Percentiles rank a stretch among this genome's conserved stretches.
Evolutionary conservation across 2,329 filamentous ascomycete species (phyloP).

Genomic region (Calonectria hawksworthii): DNA sequence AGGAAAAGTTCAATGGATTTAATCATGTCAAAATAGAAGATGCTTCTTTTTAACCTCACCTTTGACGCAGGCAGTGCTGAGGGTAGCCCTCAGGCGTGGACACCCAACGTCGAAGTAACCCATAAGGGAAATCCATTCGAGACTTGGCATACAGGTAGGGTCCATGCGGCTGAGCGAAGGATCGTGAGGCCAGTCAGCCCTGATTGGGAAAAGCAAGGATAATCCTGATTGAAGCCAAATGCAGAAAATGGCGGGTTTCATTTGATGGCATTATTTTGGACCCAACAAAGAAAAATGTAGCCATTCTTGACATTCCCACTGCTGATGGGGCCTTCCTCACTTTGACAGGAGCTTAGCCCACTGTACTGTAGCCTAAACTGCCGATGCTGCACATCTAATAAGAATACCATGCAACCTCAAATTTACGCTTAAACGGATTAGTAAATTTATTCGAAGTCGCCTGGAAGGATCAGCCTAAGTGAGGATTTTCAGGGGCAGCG

Average conservation of each 20-base stretch:
- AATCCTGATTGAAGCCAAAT: background rate
- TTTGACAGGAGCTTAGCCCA: background rate
- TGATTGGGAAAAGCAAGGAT: background rate
- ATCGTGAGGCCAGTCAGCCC: background rate
- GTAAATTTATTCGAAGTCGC: background rate
- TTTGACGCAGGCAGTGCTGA: background rate
- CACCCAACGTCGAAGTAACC: background rate
- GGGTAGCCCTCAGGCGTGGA: background rate
- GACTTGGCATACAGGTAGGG: background rate
- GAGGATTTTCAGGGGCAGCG: background rate
- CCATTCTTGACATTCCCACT: background rate
- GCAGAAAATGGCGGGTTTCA: background rate
- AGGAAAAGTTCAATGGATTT: background rate
- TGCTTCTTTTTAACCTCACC: background rate
- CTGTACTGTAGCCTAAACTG: background rate
- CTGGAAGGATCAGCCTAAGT: background rate
- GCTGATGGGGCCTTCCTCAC: background rate
- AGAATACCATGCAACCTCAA: background rate
- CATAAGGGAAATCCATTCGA: background rate
- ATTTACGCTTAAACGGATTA: background rate
- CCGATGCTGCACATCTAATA: background rate
- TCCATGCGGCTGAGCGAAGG: background rate
- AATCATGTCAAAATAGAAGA: background rate
- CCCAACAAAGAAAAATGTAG: background rate
- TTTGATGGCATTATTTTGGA: background rate